These are phyloP conservation scores for Cladosporium sphaerospermum DNA, from an alignment of 2,329 filamentous ascomycete species.

Conservation along the genomic window DNA sequence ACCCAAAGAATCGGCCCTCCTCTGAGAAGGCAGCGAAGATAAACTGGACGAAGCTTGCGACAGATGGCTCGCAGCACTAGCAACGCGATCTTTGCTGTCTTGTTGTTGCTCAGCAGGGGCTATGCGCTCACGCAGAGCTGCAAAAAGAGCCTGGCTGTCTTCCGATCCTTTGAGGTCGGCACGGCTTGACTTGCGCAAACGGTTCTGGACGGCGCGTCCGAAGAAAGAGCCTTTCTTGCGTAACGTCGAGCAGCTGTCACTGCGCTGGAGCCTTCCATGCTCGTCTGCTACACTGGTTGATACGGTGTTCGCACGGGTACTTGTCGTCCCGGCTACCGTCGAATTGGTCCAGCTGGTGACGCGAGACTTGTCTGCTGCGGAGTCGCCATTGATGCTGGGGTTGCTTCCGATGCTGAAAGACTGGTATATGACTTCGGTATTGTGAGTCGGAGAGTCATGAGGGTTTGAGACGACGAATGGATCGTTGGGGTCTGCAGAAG, in stretches of 20 bases:
- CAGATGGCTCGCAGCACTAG: slow-evolving; percentile 22
- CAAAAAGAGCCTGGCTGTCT: slow-evolving; percentile 56
- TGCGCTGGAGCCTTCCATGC: slow-evolving; percentile 11
- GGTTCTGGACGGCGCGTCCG: slow-evolving; percentile 24
- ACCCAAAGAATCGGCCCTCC: slow-evolving; percentile 1
- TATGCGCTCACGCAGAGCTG: slow-evolving; percentile 49
- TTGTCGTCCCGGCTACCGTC: slow-evolving; percentile 50
- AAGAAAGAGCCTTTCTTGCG: slow-evolving; percentile 28
- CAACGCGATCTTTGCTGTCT: not conserved
- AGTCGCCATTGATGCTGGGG: slow-evolving; percentile 34
- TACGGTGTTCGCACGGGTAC: slow-evolving; percentile 34
- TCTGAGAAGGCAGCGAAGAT: slow-evolving; percentile 20
- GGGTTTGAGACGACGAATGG: slow-evolving; percentile 1
- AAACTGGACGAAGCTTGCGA: slow-evolving; percentile 30
- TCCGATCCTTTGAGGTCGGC: slow-evolving; percentile 30
- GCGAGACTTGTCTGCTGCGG: slow-evolving; percentile 51
- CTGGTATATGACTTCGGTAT: not conserved
- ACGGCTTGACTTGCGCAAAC: slow-evolving; percentile 24
- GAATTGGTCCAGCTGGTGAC: slow-evolving; percentile 70
- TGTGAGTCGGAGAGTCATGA: not conserved
- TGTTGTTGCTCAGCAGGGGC: slow-evolving; percentile 26
- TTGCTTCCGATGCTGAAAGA: slow-evolving; percentile 42
- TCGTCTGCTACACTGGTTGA: slow-evolving; percentile 11
- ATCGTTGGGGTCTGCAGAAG: not conserved
- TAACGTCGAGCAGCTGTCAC: slow-evolving; percentile 17